These are phyloP conservation scores for Chionographis japonica DNA, from an alignment of 106 monocot genomes.

Conservation along the genomic window DNA sequence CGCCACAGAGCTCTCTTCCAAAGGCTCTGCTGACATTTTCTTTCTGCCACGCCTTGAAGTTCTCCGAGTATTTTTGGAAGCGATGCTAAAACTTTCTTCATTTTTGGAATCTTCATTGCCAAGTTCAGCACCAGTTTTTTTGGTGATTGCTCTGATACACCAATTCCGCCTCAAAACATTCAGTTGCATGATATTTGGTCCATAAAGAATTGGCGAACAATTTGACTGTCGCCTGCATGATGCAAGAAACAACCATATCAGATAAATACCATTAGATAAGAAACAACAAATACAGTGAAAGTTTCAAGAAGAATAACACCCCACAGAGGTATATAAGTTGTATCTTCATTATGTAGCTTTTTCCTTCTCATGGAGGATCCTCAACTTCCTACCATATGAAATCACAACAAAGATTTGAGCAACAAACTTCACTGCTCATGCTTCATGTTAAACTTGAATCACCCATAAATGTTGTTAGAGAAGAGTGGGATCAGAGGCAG, in stretches of 20 bases:
- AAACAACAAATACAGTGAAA: too few species aligned
- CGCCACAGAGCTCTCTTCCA: slow-evolving; percentile 15
- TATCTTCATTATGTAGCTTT: too few species aligned
- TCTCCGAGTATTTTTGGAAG: slow-evolving; percentile 25
- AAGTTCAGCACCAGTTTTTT: slow-evolving; percentile 18
- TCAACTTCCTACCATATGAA: too few species aligned
- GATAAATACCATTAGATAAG: too few species aligned
- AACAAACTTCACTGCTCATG: not conserved
- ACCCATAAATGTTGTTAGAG: too few species aligned
- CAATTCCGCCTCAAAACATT: slow-evolving; percentile 19
- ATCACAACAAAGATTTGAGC: not conserved
- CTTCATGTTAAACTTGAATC: too few species aligned
- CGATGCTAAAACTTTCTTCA: slow-evolving; percentile 22
- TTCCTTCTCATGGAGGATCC: too few species aligned
- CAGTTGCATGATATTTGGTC: not conserved
- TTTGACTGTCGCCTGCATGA: slow-evolving; percentile 22
- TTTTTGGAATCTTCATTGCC: slow-evolving; percentile 16
- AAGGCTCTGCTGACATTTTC: slow-evolving; percentile 26
- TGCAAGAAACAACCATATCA: not conserved
- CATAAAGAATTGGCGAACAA: not conserved
- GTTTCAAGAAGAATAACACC: too few species aligned
- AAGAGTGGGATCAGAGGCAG: too few species aligned
- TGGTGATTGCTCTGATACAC: slow-evolving; percentile 32
- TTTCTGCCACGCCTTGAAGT: slow-evolving; percentile 50
- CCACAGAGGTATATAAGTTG: too few species aligned